Base-by-base conservation (phyloP, 148 eudicot genomes). In the Silene uniflora region DNA sequence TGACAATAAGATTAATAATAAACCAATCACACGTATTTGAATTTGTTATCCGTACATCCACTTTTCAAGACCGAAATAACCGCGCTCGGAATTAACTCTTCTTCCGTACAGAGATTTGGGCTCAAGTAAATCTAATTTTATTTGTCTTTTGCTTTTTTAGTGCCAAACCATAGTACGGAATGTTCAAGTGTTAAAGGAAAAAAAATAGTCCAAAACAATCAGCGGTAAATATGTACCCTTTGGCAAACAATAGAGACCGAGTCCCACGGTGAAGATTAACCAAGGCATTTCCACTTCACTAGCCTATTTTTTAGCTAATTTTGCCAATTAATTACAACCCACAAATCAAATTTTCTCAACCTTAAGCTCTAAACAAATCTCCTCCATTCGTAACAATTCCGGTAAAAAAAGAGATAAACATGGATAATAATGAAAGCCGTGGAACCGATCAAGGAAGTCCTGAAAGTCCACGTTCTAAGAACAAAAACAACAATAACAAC, bases 401-500 rank as follows among this genome's bases (percentile, higher is more conserved):
- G 49, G 59, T 62, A 22, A 75, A 72, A 59, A 29, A 72, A 39
- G 75, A 71, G 19, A 71, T 32, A 61, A 73, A 18, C 10, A 81
- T 85, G 82, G 84, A 83, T 61, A 90, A 83, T 61, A 90, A 85
- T 70, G 86, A 87, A 23, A 84, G 75, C 75, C 86, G 79, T 54
- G 79, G 18, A 73, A 78, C 46, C n/a, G 86, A 79, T 27, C 79
- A 71, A 66, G 82, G 62, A 17, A 87, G 85, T 62, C 89, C 85
- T 0, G 89, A 87, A 5, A 85, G 78, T 64, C 83, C 86, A 10
- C 79, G 73, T 73, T 76, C 84, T 3, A 79, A 77, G 25, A 77
- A 47, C 78, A 75, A 71, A 58, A 70, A 22, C 19, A 78, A 71
- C 63, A 88, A 68, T 65, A 82, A 75, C 46, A 76, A 75, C 32